phyloP scores from a whole-genome alignment of 208 protist species.

The Leishmania amazonensis region DNA sequence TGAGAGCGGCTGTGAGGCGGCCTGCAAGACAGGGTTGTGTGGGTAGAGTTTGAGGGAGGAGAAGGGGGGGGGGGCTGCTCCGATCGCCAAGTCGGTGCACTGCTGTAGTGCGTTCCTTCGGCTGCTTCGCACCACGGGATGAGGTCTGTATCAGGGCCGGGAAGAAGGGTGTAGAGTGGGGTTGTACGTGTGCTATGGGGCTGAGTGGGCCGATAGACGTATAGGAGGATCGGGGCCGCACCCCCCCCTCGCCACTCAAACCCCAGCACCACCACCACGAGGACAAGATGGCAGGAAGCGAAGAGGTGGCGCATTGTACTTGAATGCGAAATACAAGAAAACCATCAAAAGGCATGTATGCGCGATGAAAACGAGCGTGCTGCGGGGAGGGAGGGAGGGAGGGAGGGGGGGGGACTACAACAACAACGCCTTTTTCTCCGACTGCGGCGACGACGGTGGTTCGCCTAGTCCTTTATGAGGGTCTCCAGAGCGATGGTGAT shows the following conservation, averaged over 20 bases:
- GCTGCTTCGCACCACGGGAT: background rate
- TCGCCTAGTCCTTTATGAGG: slow-evolving; percentile 33
- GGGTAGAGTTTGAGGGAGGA: background rate
- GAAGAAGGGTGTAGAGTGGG: no score
- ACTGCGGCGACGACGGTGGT: background rate
- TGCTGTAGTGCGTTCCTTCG: background rate
- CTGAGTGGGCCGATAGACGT: no score
- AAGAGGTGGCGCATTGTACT: no score
- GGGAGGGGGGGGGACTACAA: background rate
- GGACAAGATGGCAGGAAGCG: no score
- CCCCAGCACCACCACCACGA: no score
- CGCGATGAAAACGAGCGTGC: background rate
- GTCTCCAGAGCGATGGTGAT: slow-evolving; percentile 62
- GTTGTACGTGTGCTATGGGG: no score
- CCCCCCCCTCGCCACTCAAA: no score
- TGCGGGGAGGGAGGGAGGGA: background rate
- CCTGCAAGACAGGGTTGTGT: background rate
- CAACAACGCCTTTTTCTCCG: background rate
- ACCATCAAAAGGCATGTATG: no score
- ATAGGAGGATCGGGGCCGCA: no score
- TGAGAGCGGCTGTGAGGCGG: background rate
- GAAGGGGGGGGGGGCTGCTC: background rate
- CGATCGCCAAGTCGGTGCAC: background rate
- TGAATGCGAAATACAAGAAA: no score
- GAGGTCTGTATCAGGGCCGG: background rate